Percentiles rank a stretch among this genome's conserved stretches.
These are phyloP conservation scores for Suillus brevipes DNA, from an alignment of 768 basidiomycete species.

Conservation along the genomic window DNA sequence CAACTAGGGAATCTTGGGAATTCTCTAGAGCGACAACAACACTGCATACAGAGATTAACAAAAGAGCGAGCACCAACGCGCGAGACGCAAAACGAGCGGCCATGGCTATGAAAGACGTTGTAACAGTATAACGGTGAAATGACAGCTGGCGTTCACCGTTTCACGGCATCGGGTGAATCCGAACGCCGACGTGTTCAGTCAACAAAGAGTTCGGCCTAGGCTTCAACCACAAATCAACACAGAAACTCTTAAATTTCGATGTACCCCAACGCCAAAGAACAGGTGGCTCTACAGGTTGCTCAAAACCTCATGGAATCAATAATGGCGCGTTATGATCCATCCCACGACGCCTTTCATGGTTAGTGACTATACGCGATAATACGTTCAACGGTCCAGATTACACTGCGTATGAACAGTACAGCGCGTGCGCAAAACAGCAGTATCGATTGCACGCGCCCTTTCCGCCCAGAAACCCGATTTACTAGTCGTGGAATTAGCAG, in stretches of 20 bases:
- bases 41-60: conserved; percentile 32
- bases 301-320: conserved; percentile 70
- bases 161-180: conserved; percentile 19
- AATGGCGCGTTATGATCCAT: conserved; percentile 79
- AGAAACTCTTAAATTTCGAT: conserved; percentile 19
- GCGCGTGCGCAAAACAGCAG: conserved; percentile 77
- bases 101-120: conserved; percentile 17
- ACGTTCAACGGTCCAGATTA: conserved; percentile 2
- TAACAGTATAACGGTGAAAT: conserved; percentile 1
- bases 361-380: conserved; percentile 23
- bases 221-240: background rate
- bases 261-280: conserved; percentile 58
- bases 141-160: background rate
- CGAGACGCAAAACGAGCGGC: conserved; percentile 15
- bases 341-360: conserved; percentile 82
- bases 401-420: conserved; percentile 52
- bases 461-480: conserved; percentile 57
- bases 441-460: conserved; percentile 59
- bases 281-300: conserved; percentile 52
- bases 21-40: conserved; percentile 20
- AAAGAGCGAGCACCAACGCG: conserved; percentile 45
- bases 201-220: background rate
- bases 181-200: conserved; percentile 21
- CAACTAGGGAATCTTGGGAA: conserved; percentile 25
- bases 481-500: conserved; percentile 77